These are phyloP conservation scores for Wickerhamiella alocasiicola DNA, from an alignment of 805 yeast genomes.

Conservation along the genomic window DNA sequence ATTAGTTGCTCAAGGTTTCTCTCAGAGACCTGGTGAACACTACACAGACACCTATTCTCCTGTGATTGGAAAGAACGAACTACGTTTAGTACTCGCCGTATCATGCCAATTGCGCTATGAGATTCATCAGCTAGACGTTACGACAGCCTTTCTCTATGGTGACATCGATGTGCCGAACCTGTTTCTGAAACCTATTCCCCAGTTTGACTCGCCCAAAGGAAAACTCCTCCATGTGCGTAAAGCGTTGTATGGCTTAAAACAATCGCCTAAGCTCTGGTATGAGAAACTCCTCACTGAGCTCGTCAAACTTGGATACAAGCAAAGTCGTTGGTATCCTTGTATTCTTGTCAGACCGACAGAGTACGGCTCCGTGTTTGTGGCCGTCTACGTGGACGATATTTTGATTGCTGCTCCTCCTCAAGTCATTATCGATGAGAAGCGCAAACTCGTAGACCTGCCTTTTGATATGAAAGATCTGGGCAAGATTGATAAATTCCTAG, in stretches of 20 bases:
- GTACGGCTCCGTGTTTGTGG: background rate
- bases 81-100: background rate
- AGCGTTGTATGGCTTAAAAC: background rate
- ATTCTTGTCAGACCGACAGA: background rate
- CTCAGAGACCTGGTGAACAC: background rate
- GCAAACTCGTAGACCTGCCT: background rate
- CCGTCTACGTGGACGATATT: background rate
- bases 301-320: background rate
- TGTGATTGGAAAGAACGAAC: background rate
- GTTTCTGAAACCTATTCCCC: background rate
- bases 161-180: background rate
- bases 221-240: background rate
- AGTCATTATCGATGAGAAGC: background rate
- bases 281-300: background rate
- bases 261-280: background rate
- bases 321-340: background rate
- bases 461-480: background rate
- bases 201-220: background rate
- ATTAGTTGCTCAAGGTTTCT: background rate
- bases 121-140: background rate
- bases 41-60: background rate
- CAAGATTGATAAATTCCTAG: background rate
- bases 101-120: background rate
- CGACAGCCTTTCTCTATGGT: background rate
- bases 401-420: background rate